These are phyloP conservation scores for Aspergillus puulaauensis DNA, from an alignment of 2,329 filamentous ascomycete species.

Conservation along the genomic window DNA sequence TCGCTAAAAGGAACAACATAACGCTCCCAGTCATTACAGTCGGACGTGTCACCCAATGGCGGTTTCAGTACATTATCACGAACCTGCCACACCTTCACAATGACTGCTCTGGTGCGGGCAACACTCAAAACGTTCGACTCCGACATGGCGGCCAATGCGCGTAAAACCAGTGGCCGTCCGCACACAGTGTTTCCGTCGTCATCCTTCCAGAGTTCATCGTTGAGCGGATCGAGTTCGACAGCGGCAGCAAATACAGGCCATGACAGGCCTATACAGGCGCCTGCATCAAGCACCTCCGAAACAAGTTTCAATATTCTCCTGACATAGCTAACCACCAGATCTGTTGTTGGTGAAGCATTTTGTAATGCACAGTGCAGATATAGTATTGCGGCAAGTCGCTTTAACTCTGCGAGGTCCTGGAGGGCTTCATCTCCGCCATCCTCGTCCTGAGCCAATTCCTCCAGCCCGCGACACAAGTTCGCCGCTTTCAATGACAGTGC, in stretches of 20 bases:
- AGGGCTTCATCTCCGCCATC: slow-evolving; percentile 34
- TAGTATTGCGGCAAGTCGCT: slow-evolving; percentile 44
- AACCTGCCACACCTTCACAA: slow-evolving; percentile 49
- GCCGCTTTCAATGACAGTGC: slow-evolving; percentile 34
- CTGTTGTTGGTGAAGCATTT: slow-evolving; percentile 43
- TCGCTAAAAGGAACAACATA: slow-evolving; percentile 44
- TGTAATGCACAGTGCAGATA: slow-evolving; percentile 49
- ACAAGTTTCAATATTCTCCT: slow-evolving; percentile 36
- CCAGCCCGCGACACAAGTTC: slow-evolving; percentile 34
- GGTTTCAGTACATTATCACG: slow-evolving; percentile 38
- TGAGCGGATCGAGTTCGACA: slow-evolving; percentile 41
- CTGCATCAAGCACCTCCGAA: slow-evolving; percentile 33
- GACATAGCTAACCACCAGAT: slow-evolving; percentile 33
- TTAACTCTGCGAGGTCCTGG: slow-evolving; percentile 41
- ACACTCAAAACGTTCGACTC: slow-evolving; percentile 46
- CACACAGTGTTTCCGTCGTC: slow-evolving; percentile 21
- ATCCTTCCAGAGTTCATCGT: slow-evolving; percentile 37
- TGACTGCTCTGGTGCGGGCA: slow-evolving; percentile 46
- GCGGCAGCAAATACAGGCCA: slow-evolving; percentile 48
- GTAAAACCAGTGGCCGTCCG: slow-evolving; percentile 41
- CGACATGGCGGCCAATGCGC: slow-evolving; percentile 41
- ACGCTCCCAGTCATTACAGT: slow-evolving; percentile 43
- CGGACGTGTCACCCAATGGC: slow-evolving; percentile 9
- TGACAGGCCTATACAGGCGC: slow-evolving; percentile 35
- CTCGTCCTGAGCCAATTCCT: slow-evolving; percentile 34